A percentile compares a stretch with the other conserved stretches of the same genome.
Evolutionary conservation across 352 stramenopile genomes (phyloP).

Genomic region (Phytophthora fragariae): DNA sequence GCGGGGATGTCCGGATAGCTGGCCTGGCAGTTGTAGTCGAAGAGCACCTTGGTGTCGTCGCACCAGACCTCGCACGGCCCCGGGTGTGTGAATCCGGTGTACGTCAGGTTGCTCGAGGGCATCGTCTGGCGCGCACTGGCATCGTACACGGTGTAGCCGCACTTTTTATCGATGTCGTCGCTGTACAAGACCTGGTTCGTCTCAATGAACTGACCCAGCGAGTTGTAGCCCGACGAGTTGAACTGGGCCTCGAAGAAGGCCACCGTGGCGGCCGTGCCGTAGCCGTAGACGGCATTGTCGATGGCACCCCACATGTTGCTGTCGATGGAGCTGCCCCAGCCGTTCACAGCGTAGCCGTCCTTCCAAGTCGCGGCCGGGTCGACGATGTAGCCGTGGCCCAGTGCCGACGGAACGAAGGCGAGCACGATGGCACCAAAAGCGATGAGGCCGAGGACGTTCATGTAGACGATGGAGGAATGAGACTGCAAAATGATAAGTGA

Average conservation of each 20-base stretch:
- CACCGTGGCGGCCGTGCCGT: constrained; percentile 43
- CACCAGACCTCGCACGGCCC: constrained; percentile 67
- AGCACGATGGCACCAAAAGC: constrained; percentile 16
- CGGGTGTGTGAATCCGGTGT: constrained; percentile 59
- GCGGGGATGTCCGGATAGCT: constrained; percentile 46
- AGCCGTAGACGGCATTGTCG: constrained; percentile 50
- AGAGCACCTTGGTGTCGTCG: constrained; percentile 55
- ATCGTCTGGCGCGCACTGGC: constrained; percentile 34
- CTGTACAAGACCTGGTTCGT: constrained; percentile 52
- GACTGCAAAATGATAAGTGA: constrained; percentile 30
- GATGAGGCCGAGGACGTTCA: constrained; percentile 33
- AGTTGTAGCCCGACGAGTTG: constrained; percentile 49
- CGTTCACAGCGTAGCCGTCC: constrained; percentile 52
- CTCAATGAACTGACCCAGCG: constrained; percentile 54
- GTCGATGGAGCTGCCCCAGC: constrained; percentile 53
- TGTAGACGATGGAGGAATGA: constrained; percentile 14
- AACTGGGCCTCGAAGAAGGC: constrained; percentile 53
- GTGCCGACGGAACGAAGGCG: constrained; percentile 12
- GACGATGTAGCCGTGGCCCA: constrained; percentile 49
- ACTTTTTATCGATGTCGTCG: constrained; percentile 46
- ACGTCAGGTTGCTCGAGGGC: constrained; percentile 44
- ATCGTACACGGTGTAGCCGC: constrained; percentile 52
- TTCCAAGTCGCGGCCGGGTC: constrained; percentile 47
- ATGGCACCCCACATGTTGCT: constrained; percentile 49
- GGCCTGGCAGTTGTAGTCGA: constrained; percentile 53